Conservation (phyloP, 805 yeast species). For the Geotrichum ghanense region DNA sequence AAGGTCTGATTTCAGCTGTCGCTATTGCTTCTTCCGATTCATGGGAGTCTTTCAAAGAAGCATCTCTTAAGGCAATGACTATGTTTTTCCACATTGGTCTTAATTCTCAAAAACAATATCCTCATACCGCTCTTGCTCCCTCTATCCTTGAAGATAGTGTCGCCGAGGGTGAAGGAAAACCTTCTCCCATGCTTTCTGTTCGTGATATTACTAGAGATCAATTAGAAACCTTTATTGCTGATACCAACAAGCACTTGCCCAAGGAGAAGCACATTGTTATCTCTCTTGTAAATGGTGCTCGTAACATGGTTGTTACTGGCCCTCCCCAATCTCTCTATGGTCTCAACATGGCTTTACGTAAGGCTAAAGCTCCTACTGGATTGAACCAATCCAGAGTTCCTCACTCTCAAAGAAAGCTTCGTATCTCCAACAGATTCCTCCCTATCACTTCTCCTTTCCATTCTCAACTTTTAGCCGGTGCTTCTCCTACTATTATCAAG, state of each 20-base stretch:
- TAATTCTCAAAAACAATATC: slow-evolving; percentile 81
- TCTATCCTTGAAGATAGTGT: slow-evolving; percentile 83
- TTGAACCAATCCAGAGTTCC: slow-evolving; percentile 94
- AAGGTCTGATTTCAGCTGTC: slow-evolving; percentile 72
- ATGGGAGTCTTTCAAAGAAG: slow-evolving; percentile 71
- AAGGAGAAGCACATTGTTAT: slow-evolving; percentile 80
- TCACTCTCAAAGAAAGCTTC: slow-evolving; percentile 82
- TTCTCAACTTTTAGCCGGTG: slow-evolving; percentile 68
- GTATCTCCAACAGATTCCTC: slow-evolving; percentile 85
- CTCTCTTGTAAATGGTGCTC: slow-evolving; percentile 89
- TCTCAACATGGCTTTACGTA: slow-evolving; percentile 81
- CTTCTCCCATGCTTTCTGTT: slow-evolving; percentile 94
- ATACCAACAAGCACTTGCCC: slow-evolving; percentile 90
- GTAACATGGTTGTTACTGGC: slow-evolving; percentile 91
- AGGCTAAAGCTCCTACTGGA: slow-evolving; percentile 89
- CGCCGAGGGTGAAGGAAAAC: slow-evolving; percentile 91
- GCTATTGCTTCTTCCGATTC: slow-evolving; percentile 73
- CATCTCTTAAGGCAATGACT: slow-evolving; percentile 69
- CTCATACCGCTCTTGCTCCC: slow-evolving; percentile 90
- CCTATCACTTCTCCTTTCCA: slow-evolving; percentile 97
- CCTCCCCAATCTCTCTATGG: slow-evolving; percentile 98
- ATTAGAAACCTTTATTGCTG: slow-evolving; percentile 67
- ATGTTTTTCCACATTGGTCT: slow-evolving; percentile 88
- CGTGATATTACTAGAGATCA: slow-evolving; percentile 76
- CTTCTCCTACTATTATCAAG: slow-evolving; percentile 50